Evolutionary conservation across 2,329 filamentous ascomycete genomes (phyloP).

Genomic region (Fusarium veterinarium): DNA sequence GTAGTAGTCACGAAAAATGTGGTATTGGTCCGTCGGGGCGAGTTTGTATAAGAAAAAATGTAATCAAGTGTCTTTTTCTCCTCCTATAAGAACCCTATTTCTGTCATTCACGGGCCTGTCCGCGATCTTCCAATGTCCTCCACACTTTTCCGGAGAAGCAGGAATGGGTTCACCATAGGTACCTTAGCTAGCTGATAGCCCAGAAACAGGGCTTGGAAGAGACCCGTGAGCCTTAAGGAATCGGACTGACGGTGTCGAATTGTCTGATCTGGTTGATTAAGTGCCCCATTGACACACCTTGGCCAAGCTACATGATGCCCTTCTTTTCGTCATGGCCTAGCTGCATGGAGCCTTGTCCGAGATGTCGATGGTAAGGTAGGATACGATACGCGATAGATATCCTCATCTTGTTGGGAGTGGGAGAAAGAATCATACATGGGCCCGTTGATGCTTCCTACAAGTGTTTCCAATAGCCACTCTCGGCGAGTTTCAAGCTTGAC

Average conservation of each 20-base stretch:
- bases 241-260: background rate
- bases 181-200: background rate
- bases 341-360: background rate
- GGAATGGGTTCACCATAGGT: background rate
- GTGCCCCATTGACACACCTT: background rate
- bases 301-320: background rate
- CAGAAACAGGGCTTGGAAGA: background rate
- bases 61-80: background rate
- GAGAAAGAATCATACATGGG: background rate
- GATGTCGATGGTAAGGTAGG: background rate
- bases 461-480: background rate
- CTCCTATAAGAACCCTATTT: background rate
- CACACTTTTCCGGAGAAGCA: background rate
- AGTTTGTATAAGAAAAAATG: rapidly evolving
- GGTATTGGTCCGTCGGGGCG: background rate
- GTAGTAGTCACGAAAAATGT: background rate
- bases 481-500: background rate
- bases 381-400: background rate
- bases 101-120: background rate
- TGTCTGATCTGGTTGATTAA: background rate
- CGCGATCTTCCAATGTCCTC: too few species aligned
- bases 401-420: background rate
- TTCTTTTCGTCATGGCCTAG: background rate
- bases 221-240: too few species aligned
- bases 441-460: background rate